Evolutionary conservation across 352 stramenopile species (phyloP).

Genomic region (Pythium phragmitis): DNA sequence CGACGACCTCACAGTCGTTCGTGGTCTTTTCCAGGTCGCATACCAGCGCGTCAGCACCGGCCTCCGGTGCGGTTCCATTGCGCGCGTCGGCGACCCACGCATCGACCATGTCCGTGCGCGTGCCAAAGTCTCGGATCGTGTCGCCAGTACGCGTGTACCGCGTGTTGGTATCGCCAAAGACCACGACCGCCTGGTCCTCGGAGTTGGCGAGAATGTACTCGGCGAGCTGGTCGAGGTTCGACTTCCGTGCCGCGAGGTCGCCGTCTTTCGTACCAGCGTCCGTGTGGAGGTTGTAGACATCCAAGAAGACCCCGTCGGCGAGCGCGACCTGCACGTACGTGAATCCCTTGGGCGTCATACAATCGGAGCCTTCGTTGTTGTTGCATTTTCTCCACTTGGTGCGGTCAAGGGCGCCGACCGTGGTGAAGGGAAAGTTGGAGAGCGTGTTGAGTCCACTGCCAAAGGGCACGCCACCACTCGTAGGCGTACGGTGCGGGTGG

Average conservation of each 20-base stretch:
- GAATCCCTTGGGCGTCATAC: slow-evolving; percentile 59
- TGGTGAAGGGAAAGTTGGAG: slow-evolving; percentile 42
- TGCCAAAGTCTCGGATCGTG: slow-evolving; percentile 38
- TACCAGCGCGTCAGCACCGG: slow-evolving; percentile 36
- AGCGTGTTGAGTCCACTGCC: slow-evolving; percentile 50
- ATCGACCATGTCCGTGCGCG: slow-evolving; percentile 34
- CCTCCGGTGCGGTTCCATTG: slow-evolving; percentile 30
- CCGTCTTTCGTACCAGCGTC: slow-evolving; percentile 34
- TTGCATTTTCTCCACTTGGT: slow-evolving; percentile 48
- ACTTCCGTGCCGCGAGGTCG: slow-evolving; percentile 33
- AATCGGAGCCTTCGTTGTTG: slow-evolving; percentile 45
- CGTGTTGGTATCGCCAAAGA: slow-evolving; percentile 62
- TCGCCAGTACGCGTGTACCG: slow-evolving; percentile 47
- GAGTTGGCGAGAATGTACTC: slow-evolving; percentile 46
- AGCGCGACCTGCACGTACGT: slow-evolving; percentile 39
- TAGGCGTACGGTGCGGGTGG: slow-evolving; percentile 11
- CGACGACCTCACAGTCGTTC: slow-evolving; percentile 51
- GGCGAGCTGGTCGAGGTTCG: slow-evolving; percentile 47
- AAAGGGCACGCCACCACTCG: slow-evolving; percentile 28
- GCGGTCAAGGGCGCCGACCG: slow-evolving; percentile 35
- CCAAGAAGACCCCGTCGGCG: slow-evolving; percentile 37
- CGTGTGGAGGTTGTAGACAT: slow-evolving; percentile 57
- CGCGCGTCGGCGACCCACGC: slow-evolving; percentile 45
- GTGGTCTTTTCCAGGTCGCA: slow-evolving; percentile 37
- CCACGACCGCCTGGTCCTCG: slow-evolving; percentile 41